Percentiles rank a stretch among this genome's conserved stretches.
Conservation (phyloP, 2,329 filamentous ascomycete species). For the Parascedosporium putredinis region DNA sequence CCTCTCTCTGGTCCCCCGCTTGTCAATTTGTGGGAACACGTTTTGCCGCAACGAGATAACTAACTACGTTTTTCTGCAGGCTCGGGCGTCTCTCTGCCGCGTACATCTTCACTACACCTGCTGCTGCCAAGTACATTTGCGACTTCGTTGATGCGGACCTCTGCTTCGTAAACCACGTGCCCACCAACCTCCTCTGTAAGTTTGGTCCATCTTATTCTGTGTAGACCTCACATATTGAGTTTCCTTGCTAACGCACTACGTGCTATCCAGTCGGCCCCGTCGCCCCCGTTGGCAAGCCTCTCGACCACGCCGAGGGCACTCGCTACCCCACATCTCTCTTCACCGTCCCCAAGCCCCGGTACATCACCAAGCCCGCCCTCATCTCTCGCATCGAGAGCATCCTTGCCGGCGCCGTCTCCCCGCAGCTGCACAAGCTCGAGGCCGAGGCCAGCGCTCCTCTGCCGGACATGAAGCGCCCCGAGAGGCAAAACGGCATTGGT, state of each 20-base stretch:
- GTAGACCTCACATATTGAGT: too few relatives aligned
- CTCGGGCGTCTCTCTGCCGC: slow-evolving; percentile 26
- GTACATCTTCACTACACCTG: slow-evolving; percentile 40
- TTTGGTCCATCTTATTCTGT: slow-evolving; percentile 23
- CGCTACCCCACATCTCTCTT: slow-evolving; percentile 35
- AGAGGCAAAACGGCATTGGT: slow-evolving; percentile 23
- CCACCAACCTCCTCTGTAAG: slow-evolving; percentile 34
- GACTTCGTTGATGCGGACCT: slow-evolving; percentile 42
- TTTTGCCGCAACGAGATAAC: too few relatives aligned
- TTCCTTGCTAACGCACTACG: not conserved
- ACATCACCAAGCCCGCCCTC: slow-evolving; percentile 17
- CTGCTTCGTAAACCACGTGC: slow-evolving; percentile 48
- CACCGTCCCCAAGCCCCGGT: slow-evolving; percentile 31
- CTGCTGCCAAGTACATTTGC: slow-evolving; percentile 46
- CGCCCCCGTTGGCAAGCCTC: slow-evolving; percentile 4
- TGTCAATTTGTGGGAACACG: too few relatives aligned
- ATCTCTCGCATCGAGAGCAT: slow-evolving; percentile 13
- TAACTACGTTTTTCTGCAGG: slow-evolving; percentile 11
- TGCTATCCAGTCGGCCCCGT: slow-evolving; percentile 14
- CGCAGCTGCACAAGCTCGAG: slow-evolving; percentile 3
- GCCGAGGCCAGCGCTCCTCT: slow-evolving; percentile 14
- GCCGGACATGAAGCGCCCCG: slow-evolving; percentile 20
- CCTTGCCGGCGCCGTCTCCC: slow-evolving; percentile 12
- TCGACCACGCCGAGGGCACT: not conserved
- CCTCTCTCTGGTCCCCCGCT: too few relatives aligned